These are phyloP conservation scores for Metschnikowia vanudenii DNA, from an alignment of 805 yeast species.

Conservation along the genomic window DNA sequence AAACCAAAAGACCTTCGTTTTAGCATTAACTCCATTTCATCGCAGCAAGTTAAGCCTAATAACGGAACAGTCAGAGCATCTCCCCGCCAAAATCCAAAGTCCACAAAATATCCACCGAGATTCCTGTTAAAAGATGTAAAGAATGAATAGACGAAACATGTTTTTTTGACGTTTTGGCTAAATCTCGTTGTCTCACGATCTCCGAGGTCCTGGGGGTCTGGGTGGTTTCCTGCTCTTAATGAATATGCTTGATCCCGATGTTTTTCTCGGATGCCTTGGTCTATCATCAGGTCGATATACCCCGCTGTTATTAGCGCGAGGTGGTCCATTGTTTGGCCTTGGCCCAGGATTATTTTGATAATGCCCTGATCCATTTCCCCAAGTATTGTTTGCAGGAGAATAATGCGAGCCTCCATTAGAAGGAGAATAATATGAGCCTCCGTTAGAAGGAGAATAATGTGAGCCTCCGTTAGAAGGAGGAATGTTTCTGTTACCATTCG, in stretches of 20 bases:
- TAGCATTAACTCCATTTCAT: slow-evolving; percentile 8
- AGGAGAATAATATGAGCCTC: too few relatives aligned
- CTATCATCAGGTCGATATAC: slow-evolving; percentile 13
- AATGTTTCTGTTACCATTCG: not conserved
- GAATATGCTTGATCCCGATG: slow-evolving; percentile 11
- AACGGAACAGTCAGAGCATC: not conserved
- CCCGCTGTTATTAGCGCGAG: slow-evolving; percentile 13
- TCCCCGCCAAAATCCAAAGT: not conserved
- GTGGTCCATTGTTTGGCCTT: slow-evolving; percentile 4
- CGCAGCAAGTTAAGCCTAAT: not conserved
- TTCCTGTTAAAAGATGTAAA: slow-evolving; percentile 1
- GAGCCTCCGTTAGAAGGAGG: not conserved
- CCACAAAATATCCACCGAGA: not conserved
- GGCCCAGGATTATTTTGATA: not conserved
- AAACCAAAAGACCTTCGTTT: slow-evolving; percentile 9
- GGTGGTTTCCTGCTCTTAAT: slow-evolving; percentile 13
- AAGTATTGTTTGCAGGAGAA: not conserved
- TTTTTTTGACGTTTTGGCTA: not conserved
- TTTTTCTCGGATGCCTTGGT: not conserved
- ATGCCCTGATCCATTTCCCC: not conserved
- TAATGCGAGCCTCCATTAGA: not conserved
- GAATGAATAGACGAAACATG: not conserved
- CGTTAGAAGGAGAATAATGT: not conserved
- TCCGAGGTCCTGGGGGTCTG: slow-evolving; percentile 9
- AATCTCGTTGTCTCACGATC: not conserved